Conservation (phyloP, 2,329 filamentous ascomycete species). For the Phaeoacremonium minimum region DNA sequence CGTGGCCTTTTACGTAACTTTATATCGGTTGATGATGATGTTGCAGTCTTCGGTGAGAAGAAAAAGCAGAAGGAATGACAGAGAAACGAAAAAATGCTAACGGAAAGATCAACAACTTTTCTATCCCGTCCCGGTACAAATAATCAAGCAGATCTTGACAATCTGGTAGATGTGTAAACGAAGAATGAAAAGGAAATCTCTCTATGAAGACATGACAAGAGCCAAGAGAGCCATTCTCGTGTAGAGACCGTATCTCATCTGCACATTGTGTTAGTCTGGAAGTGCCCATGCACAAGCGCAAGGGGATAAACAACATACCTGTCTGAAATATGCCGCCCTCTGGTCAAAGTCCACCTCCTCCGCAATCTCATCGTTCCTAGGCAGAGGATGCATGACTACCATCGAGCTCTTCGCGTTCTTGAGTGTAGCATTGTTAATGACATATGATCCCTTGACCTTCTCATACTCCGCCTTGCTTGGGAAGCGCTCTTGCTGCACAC, state of each 20-base stretch:
- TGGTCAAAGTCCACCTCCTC: conserved; percentile 98
- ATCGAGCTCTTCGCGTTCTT: conserved; percentile 90
- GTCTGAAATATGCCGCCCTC: conserved; percentile 95
- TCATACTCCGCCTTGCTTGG: conserved; percentile 77
- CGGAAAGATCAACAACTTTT: conserved; percentile 5
- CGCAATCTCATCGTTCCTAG: conserved; percentile 86
- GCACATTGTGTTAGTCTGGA: conserved; percentile 7
- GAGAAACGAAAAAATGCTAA: too few relatives aligned
- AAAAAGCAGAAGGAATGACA: conserved; percentile 2
- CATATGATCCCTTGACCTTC: conserved; percentile 78
- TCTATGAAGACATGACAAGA: conserved; percentile 67
- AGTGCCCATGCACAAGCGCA: conserved; percentile 31
- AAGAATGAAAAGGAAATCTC: too few relatives aligned
- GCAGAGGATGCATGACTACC: conserved; percentile 93
- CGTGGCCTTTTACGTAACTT: conserved; percentile 14
- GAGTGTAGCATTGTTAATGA: conserved; percentile 86
- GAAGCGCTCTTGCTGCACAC: conserved; percentile 96
- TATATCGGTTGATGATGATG: conserved; percentile 2
- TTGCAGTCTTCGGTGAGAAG: neutral
- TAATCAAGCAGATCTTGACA: neutral
- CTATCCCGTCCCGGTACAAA: neutral
- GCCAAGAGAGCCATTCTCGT: conserved; percentile 96
- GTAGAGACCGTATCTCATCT: conserved; percentile 98
- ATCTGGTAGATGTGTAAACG: conserved; percentile 7
- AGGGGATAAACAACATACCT: conserved; percentile 62